Percentiles rank a stretch among this genome's conserved stretches.
Conservation (phyloP, 2,329 filamentous ascomycete species). For the Didymellaceae sp. region DNA sequence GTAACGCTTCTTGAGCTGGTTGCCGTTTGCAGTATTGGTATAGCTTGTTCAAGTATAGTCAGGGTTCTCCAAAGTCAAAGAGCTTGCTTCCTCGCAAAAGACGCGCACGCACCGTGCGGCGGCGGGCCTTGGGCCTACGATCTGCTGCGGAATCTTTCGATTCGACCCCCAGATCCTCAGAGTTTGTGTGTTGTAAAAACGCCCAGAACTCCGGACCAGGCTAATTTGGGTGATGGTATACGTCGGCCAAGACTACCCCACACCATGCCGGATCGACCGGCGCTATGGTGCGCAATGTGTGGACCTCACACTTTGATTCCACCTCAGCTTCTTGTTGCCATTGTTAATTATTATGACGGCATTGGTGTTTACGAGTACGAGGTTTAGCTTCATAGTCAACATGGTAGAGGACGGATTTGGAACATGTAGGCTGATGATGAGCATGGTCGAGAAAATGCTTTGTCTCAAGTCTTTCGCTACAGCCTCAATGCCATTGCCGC, state of each 20-base stretch:
- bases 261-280: slow-evolving; percentile 36
- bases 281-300: slow-evolving; percentile 17
- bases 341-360: neutral
- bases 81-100: slow-evolving; percentile 20
- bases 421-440: neutral
- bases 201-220: slow-evolving; percentile 19
- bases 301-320: slow-evolving; percentile 25
- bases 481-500: slow-evolving; percentile 23
- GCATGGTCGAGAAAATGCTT: neutral
- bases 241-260: slow-evolving; percentile 43
- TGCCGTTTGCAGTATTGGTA: slow-evolving; percentile 18
- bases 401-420: neutral
- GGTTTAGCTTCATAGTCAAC: neutral
- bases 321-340: neutral
- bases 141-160: slow-evolving; percentile 28
- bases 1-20: slow-evolving; percentile 13
- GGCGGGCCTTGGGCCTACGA: slow-evolving; percentile 18
- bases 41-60: slow-evolving; percentile 12
- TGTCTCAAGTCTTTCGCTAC: slow-evolving; percentile 6
- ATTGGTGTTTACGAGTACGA: neutral
- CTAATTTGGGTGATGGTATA: slow-evolving; percentile 32
- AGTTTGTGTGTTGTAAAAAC: slow-evolving; percentile 18
- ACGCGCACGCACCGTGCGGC: slow-evolving; percentile 24
- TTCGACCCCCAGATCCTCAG: slow-evolving; percentile 28
- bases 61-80: slow-evolving; percentile 17